These are phyloP conservation scores for Macrophomina pseudophaseolina DNA, from an alignment of 2,329 filamentous ascomycete genomes.

Conservation along the genomic window DNA sequence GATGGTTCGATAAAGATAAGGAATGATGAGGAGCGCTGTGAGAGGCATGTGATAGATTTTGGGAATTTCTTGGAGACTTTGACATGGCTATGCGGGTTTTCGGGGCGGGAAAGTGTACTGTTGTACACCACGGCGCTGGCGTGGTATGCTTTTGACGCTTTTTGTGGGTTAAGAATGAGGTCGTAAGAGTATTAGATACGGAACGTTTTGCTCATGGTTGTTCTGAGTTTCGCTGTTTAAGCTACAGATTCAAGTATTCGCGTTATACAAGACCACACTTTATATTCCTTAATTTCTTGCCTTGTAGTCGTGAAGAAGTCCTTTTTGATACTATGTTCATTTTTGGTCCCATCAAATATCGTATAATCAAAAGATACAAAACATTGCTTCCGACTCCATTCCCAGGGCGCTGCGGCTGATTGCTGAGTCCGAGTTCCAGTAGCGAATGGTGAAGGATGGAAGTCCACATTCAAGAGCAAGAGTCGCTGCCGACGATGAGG, in stretches of 20 bases:
- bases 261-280: conserved; percentile 1
- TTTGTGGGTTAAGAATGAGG: not conserved
- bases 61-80: not conserved
- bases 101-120: not conserved
- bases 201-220: not conserved
- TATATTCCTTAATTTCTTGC: not conserved
- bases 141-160: not conserved
- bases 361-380: not conserved
- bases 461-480: not conserved
- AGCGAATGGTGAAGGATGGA: not conserved
- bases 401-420: too few species aligned
- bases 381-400: not conserved
- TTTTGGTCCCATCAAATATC: not conserved
- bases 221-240: not conserved
- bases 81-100: not conserved
- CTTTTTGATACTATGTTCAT: not conserved
- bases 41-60: not conserved
- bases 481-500: not conserved
- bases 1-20: conserved; percentile 37
- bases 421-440: not conserved
- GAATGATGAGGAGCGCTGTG: not conserved
- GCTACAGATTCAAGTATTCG: not conserved
- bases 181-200: not conserved
- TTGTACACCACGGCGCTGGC: not conserved
- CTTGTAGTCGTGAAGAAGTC: not conserved